These are phyloP conservation scores for Chaetomium olivaceum DNA, from an alignment of 2,329 filamentous ascomycete species.

Conservation along the genomic window DNA sequence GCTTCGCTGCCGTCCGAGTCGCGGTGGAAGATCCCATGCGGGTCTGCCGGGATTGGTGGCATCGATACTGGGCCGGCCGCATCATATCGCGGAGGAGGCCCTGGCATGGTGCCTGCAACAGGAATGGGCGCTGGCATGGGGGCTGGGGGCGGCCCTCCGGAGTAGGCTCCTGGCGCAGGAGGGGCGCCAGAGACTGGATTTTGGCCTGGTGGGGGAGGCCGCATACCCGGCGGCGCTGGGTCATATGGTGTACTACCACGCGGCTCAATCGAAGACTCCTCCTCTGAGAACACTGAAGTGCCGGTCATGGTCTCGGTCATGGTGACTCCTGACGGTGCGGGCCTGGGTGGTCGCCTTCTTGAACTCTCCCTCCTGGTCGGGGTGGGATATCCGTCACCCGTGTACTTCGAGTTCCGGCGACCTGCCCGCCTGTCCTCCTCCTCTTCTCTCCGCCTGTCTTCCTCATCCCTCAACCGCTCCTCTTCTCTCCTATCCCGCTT, in stretches of 20 bases:
- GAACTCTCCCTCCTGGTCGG: slow-evolving; percentile 44
- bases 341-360: slow-evolving; percentile 35
- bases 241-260: slow-evolving; percentile 38
- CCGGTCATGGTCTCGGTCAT: slow-evolving; percentile 22
- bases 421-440: slow-evolving; percentile 58
- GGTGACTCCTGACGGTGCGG: slow-evolving; percentile 28
- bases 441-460: slow-evolving; percentile 49
- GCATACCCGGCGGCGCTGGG: slow-evolving; percentile 34
- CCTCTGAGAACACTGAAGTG: slow-evolving; percentile 36
- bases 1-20: slow-evolving; percentile 46
- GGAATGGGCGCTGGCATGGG: slow-evolving; percentile 19
- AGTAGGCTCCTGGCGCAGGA: slow-evolving; percentile 2
- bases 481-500: slow-evolving; percentile 57
- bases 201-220: slow-evolving; percentile 15
- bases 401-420: slow-evolving; percentile 63
- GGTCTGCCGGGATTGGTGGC: slow-evolving; percentile 57
- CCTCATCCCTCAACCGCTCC: slow-evolving; percentile 41
- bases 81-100: slow-evolving; percentile 42
- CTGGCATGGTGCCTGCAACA: slow-evolving; percentile 39
- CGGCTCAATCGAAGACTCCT: slow-evolving; percentile 43
- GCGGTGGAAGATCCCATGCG: slow-evolving; percentile 47
- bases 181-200: slow-evolving; percentile 12
- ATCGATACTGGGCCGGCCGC: slow-evolving; percentile 44
- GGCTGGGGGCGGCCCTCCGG: slow-evolving; percentile 4
- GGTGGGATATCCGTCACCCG: slow-evolving; percentile 64